These are phyloP conservation scores for Trichoderma sp. DNA, from an alignment of 2,329 filamentous ascomycete species.

Conservation along the genomic window DNA sequence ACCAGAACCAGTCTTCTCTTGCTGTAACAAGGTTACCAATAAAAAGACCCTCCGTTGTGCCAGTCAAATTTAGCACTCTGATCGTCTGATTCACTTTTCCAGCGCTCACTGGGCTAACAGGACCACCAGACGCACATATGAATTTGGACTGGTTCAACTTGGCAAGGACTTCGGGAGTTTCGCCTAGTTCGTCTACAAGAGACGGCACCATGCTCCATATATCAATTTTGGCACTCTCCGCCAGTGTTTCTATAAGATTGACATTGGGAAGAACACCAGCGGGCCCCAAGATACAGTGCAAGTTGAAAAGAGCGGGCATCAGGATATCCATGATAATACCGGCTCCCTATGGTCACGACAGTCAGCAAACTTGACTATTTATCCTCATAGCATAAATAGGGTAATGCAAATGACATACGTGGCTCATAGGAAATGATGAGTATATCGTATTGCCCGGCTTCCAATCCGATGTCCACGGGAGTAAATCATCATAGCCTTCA, in stretches of 20 bases:
- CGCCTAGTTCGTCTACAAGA: constrained; percentile 34
- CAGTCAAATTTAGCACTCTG: constrained; percentile 33
- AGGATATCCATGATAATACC: constrained; percentile 42
- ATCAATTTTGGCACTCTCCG: constrained; percentile 34
- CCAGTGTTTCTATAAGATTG: constrained; percentile 33
- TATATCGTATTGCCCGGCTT: constrained; percentile 32
- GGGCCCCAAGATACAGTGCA: constrained; percentile 38
- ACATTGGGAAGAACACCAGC: constrained; percentile 35
- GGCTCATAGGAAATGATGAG: constrained; percentile 38
- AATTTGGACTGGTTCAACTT: constrained; percentile 35
- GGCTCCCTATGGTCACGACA: constrained; percentile 31
- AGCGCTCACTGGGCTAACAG: neutral
- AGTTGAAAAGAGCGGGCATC: constrained; percentile 34
- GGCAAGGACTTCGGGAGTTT: constrained; percentile 30
- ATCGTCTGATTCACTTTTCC: neutral
- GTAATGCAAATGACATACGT: constrained; percentile 24
- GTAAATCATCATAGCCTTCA: constrained; percentile 29
- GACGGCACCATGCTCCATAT: constrained; percentile 40
- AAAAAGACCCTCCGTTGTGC: constrained; percentile 35
- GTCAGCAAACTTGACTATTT: neutral
- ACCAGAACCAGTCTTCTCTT: constrained; percentile 33
- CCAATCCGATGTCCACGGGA: constrained; percentile 32
- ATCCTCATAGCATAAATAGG: too few relatives aligned
- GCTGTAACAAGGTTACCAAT: constrained; percentile 31
- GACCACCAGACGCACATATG: constrained; percentile 35